Evolutionary conservation across 805 yeast species (phyloP).

Genomic region (Jamesozyma rosinii): DNA sequence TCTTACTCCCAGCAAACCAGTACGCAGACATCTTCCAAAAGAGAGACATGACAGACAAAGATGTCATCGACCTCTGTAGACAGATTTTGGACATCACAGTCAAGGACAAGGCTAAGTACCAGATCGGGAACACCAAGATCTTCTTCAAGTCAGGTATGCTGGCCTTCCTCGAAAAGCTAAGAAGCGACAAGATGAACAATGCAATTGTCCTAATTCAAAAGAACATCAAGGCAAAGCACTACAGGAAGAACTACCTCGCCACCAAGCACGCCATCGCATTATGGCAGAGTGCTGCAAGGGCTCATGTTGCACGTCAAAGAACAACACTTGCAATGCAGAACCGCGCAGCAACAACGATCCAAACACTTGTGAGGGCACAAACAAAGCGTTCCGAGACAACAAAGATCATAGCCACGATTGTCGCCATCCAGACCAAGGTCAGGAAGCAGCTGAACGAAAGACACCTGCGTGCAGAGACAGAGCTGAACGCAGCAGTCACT

Average conservation of each 20-base stretch:
- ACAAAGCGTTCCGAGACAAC: conserved; percentile 36
- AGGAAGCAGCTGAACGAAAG: conserved; percentile 48
- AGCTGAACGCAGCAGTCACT: conserved; percentile 52
- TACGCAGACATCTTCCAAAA: conserved; percentile 55
- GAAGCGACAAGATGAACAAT: conserved; percentile 65
- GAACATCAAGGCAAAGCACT: conserved; percentile 55
- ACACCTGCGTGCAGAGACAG: conserved; percentile 40
- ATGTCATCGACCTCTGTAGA: conserved; percentile 56
- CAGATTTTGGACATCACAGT: conserved; percentile 57
- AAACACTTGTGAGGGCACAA: conserved; percentile 53
- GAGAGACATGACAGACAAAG: conserved; percentile 40
- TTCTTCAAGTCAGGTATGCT: conserved; percentile 95
- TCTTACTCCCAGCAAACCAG: conserved; percentile 61
- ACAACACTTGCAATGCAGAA: conserved; percentile 47
- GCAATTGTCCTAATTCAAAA: conserved; percentile 84
- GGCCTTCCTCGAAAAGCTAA: conserved; percentile 78
- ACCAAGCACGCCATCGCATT: conserved; percentile 44
- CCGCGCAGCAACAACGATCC: conserved; percentile 61
- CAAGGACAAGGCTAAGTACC: conserved; percentile 61
- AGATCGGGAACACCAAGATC: conserved; percentile 85
- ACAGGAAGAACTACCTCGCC: conserved; percentile 51
- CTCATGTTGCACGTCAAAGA: conserved; percentile 46
- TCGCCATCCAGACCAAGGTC: conserved; percentile 41
- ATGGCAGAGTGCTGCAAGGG: conserved; percentile 58
- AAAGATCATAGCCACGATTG: conserved; percentile 26